Percentiles rank a stretch among this genome's conserved stretches.
These are phyloP conservation scores for Tetracentron sinense DNA, from an alignment of 164 flowering plant species.

Conservation along the genomic window DNA sequence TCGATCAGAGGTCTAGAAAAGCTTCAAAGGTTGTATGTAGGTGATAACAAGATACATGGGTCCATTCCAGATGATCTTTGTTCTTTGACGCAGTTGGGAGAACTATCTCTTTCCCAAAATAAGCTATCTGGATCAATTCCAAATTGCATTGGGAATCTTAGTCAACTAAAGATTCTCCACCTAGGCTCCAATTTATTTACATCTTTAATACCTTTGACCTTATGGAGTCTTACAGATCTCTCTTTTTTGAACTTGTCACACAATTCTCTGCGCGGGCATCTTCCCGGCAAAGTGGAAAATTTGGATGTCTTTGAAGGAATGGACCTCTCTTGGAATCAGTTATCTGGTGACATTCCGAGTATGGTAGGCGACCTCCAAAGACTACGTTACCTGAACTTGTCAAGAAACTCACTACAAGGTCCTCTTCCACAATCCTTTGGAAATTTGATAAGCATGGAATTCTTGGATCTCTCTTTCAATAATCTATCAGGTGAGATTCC, in stretches of 20 bases:
- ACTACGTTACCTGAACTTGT: conserved; percentile 18
- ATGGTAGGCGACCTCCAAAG: conserved; percentile 14
- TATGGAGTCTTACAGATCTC: conserved; percentile 15
- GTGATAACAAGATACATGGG: conserved; percentile 13
- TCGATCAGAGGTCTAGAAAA: conserved; percentile 13
- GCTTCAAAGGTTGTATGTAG: conserved; percentile 16
- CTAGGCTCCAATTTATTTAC: conserved; percentile 14
- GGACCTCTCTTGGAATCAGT: conserved; percentile 14
- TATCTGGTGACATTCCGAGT: conserved; percentile 11
- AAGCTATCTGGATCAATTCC: conserved; percentile 19
- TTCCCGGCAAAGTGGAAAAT: conserved; percentile 13
- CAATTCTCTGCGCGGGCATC: conserved; percentile 13
- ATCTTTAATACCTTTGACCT: conserved; percentile 12
- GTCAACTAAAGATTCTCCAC: conserved; percentile 3
- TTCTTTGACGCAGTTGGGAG: conserved; percentile 5
- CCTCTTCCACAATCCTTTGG: conserved; percentile 6
- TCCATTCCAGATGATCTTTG: conserved; percentile 17
- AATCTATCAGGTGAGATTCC: conserved; percentile 13
- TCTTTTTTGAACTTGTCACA: conserved; percentile 15
- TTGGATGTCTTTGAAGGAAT: conserved; percentile 3
- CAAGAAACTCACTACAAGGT: conserved; percentile 22
- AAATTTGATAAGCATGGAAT: conserved; percentile 5
- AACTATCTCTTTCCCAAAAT: conserved; percentile 12
- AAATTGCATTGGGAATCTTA: conserved; percentile 16
- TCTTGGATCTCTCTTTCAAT: conserved; percentile 8